A percentile compares a stretch with the other conserved stretches of the same genome.
phyloP scores from a whole-genome alignment of 495 filamentous ascomycete species.

The Penicillium waksmanii region DNA sequence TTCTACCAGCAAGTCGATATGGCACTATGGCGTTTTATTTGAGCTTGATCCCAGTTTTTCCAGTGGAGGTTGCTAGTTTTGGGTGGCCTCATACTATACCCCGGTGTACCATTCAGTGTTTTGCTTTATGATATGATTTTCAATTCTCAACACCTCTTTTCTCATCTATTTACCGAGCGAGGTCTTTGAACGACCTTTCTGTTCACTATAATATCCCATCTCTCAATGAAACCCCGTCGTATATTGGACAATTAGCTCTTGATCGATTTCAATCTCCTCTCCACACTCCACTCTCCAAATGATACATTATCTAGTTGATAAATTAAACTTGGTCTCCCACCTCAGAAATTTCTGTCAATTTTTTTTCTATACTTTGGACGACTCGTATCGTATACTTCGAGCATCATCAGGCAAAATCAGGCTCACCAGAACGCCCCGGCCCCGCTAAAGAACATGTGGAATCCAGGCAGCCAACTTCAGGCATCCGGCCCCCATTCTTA shows the following conservation, averaged over 20 bases:
- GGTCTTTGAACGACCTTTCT: neutral
- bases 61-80: conserved; percentile 18
- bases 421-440: neutral
- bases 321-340: neutral
- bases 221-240: neutral
- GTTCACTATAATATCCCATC: neutral
- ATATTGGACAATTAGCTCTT: neutral
- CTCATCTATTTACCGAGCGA: neutral
- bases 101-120: conserved; percentile 23
- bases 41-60: conserved; percentile 31
- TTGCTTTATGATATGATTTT: conserved; percentile 8
- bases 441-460: neutral
- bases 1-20: conserved; percentile 1
- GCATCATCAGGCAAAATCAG: neutral
- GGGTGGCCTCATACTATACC: conserved; percentile 30
- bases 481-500: conserved; percentile 2
- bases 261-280: neutral
- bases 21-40: conserved; percentile 28
- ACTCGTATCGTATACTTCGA: no score
- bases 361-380: no score
- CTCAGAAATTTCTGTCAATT: no score
- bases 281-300: neutral
- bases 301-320: no score
- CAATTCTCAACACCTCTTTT: conserved; percentile 2
- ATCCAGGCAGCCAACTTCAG: conserved; percentile 16